Percentiles rank a stretch among this genome's conserved stretches.
phyloP scores from a whole-genome alignment of 2,329 filamentous ascomycete genomes.

The Apiospora sp. region DNA sequence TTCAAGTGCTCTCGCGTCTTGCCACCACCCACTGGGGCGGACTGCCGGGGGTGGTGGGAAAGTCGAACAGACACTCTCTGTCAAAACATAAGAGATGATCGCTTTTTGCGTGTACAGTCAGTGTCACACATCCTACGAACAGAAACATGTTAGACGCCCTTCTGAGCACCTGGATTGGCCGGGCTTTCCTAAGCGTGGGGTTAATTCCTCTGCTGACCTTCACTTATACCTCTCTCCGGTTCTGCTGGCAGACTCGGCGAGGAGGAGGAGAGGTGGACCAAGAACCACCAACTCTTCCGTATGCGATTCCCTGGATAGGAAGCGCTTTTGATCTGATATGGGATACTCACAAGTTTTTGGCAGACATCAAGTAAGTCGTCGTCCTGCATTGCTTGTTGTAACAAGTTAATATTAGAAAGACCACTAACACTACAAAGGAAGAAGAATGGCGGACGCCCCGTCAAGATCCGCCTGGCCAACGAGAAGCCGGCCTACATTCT shows the following conservation, averaged over 20 bases:
- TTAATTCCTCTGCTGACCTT: not conserved
- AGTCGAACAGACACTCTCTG: too few species aligned
- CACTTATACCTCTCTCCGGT: not conserved
- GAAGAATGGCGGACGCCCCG: not conserved
- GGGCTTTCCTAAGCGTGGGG: not conserved
- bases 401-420: too few species aligned
- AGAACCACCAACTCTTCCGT: constrained; percentile 3
- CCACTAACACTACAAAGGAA: not conserved
- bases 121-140: too few species aligned
- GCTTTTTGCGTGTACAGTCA: not conserved
- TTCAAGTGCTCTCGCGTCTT: too few species aligned
- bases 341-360: not conserved
- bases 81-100: not conserved
- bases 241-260: not conserved
- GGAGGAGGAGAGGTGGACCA: not conserved
- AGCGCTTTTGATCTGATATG: not conserved
- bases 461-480: constrained; percentile 13
- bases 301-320: constrained; percentile 5
- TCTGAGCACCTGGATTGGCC: not conserved
- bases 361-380: constrained; percentile 7
- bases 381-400: too few species aligned
- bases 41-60: too few species aligned
- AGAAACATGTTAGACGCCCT: not conserved
- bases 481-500: constrained; percentile 10
- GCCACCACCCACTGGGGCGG: not conserved